Evolutionary conservation across 108 stramenopile genomes (phyloP), one percentile per base, ranked within the genome.

Genomic region (Fistulifera solaris): DNA sequence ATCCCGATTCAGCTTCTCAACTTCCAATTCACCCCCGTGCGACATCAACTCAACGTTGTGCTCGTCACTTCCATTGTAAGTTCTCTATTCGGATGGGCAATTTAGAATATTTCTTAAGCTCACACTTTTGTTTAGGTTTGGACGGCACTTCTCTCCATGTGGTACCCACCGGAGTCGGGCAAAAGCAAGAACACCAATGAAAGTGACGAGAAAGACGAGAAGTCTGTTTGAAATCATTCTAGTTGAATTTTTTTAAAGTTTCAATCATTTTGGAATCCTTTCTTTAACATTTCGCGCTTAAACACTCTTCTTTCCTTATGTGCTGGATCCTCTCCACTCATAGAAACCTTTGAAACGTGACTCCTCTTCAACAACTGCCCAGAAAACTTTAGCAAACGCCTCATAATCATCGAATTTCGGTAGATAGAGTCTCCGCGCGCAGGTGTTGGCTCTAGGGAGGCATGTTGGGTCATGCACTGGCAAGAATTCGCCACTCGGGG

Each of bases 41-140:
- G 78, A 18, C 86, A 87, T 59, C 86, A 83, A 46, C 66, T 87
- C 38, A 87, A 87, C 54, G 86, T 87, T 40, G 86, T 87, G 0
- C 61, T 87, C 54, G 40, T 78, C 38, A 83, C 81, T 2, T 76
- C 74, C 54, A 64, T 87, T 58, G 86, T 70, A 35, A 35, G 31
- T 35, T 35, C 3, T 35, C 6, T n/a, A n/a, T n/a, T n/a, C 8
- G 3, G 6, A 35, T 35, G 31, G 8, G 31, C 31, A 35, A 8
- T 35, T 3, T 35, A 8, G 6, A 3, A 8, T 35, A 6, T 35
- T 3, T 35, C 31, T 3, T 35, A 8, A 35, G 8, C 8, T 6
- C 31, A 3, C 8, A 35, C 8, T 3, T 35, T 35, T 35, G 6
- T 35, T 35, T 35, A 35, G 31, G 31, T 35, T 17, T 87, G 86